These are phyloP conservation scores for Nicotiana knightiana DNA, from an alignment of 257 asterid genomes.

Conservation along the genomic window DNA sequence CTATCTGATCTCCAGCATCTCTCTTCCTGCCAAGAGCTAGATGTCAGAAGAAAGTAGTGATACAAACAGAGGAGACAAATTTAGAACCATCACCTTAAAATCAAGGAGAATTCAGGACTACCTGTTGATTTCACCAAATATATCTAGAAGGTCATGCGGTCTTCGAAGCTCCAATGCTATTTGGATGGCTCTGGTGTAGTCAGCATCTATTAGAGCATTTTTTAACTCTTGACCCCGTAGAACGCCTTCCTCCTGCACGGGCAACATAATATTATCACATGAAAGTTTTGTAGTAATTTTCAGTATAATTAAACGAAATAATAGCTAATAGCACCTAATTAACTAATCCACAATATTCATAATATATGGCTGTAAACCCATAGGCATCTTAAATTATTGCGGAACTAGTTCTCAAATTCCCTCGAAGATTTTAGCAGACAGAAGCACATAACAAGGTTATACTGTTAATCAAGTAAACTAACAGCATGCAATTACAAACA, in stretches of 20 bases:
- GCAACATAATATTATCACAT: background rate
- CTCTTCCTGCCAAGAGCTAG: conserved; percentile 80
- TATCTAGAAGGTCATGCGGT: conserved; percentile 70
- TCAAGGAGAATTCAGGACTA: conserved; percentile 4
- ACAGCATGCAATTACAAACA: background rate
- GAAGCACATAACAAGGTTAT: background rate
- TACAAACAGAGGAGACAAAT: background rate
- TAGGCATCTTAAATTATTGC: background rate
- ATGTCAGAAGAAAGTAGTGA: conserved; percentile 15
- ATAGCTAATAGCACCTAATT: background rate
- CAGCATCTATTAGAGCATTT: conserved; percentile 73
- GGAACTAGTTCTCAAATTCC: background rate
- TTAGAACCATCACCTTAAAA: background rate
- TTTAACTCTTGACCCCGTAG: conserved; percentile 87
- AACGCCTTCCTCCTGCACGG: conserved; percentile 76
- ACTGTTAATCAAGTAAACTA: background rate
- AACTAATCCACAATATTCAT: background rate
- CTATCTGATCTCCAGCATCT: conserved; percentile 44
- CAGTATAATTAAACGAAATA: background rate
- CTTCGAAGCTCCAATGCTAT: conserved; percentile 91
- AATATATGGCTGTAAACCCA: background rate
- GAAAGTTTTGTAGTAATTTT: background rate
- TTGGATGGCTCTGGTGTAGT: conserved; percentile 72
- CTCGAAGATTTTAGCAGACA: background rate
- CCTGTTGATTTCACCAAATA: conserved; percentile 79